Base-by-base conservation (phyloP, 371 early-diverging fungal species). In the Actinomortierella wolfii region DNA sequence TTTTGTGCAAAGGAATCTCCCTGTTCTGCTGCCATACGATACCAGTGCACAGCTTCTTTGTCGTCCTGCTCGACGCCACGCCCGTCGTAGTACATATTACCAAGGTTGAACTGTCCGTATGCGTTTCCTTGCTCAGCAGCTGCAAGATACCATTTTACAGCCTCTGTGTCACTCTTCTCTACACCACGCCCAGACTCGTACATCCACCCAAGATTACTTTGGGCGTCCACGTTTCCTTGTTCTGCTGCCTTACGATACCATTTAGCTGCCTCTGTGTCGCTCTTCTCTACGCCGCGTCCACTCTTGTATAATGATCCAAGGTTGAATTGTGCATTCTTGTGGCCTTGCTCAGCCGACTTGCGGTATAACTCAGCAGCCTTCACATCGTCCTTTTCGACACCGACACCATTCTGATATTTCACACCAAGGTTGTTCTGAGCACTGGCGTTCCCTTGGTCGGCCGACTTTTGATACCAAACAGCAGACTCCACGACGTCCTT, bases 101-200 rank as follows among this genome's bases (percentile, higher is more conserved):
- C 95, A 1, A 94, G 81, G 48, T 92, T 94, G 74, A 88, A 92
- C 64, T 89, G 79, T 6, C 84, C 86, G 66, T 81, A 82, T 9
- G 84, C 83, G 64, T 93, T 91, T 15, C 92, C 92, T 68, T 92
- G 91, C 3, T 82, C 66, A 0, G 94, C 92, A 1, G 94, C 91
- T 53, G 80, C 78, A 17, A 76, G 82, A 76, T 93, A 96, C 93
- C 94, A 95, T 52, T 85, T 78, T 21, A 88, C 83, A n/a, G 89
- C 94, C 52, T 79, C 58, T 14, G 57, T 66, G 51, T 86, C 78
- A 74, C 92, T 81, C 59, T 82, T 82, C 2, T 67, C 61, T 0
- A 85, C 76, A n/a, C 96, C 96, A 51, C 92, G 86, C n/a, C 95
- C 96, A 57, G 90, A 88, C 75, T 93, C 90, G 57, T 88, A 86